These are phyloP conservation scores for Syncephalastrum sp. DNA, from an alignment of 371 early-diverging fungal species.

Conservation along the genomic window DNA sequence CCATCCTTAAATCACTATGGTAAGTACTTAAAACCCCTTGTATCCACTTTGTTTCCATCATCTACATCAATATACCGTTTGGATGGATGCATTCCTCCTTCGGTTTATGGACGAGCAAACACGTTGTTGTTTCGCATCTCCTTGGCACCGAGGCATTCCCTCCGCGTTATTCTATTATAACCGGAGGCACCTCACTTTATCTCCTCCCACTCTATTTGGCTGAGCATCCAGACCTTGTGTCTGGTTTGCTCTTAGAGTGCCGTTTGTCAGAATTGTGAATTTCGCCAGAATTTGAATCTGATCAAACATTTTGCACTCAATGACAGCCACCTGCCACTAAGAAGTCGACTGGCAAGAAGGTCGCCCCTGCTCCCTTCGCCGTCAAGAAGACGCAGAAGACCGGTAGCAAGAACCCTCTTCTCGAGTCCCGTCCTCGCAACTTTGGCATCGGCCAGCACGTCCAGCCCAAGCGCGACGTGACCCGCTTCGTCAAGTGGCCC, in stretches of 20 bases:
- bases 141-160: not conserved
- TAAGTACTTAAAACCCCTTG: not conserved
- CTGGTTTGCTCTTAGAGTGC: conserved; percentile 25
- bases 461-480: conserved; percentile 94
- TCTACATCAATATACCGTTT: no score
- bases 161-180: not conserved
- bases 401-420: conserved; percentile 81
- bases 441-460: conserved; percentile 94
- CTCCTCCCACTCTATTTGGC: conserved; percentile 10
- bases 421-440: conserved; percentile 90
- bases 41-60: not conserved
- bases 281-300: conserved; percentile 26
- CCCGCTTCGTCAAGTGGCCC: conserved; percentile 98
- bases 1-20: conserved; percentile 1
- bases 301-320: conserved; percentile 25
- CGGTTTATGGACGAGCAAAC: not conserved
- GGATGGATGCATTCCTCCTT: conserved; percentile 1
- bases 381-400: conserved; percentile 67
- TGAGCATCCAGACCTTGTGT: conserved; percentile 9
- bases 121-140: not conserved
- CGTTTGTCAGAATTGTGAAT: conserved; percentile 32
- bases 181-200: no score
- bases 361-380: conserved; percentile 87
- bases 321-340: conserved; percentile 55
- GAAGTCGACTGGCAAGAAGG: conserved; percentile 80